These are phyloP conservation scores for Xerocomus spinulosus DNA, from an alignment of 768 basidiomycete genomes.

Conservation along the genomic window DNA sequence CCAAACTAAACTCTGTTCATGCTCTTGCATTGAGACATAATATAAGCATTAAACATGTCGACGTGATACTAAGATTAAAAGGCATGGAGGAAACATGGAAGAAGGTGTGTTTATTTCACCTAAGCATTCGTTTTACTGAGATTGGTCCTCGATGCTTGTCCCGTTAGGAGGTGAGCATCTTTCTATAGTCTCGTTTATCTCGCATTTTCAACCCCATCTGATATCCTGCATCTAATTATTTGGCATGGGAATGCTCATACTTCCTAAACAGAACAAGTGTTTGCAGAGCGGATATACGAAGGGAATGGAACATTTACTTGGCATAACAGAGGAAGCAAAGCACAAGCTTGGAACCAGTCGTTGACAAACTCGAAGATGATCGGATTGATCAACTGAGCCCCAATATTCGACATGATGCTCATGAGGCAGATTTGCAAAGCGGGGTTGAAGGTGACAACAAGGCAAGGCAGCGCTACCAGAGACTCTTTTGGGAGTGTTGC, in stretches of 20 bases:
- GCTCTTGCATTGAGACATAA: constrained; percentile 57
- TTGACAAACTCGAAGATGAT: constrained; percentile 6
- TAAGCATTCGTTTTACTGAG: constrained; percentile 1
- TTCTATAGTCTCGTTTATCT: neutral
- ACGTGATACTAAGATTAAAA: constrained; percentile 81
- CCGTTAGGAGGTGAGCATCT: constrained; percentile 38
- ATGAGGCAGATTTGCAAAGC: constrained; percentile 60
- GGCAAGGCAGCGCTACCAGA: constrained; percentile 61
- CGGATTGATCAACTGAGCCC: constrained; percentile 1
- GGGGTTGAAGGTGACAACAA: constrained; percentile 51
- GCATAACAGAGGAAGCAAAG: constrained; percentile 38
- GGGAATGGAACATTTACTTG: constrained; percentile 80
- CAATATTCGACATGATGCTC: constrained; percentile 41
- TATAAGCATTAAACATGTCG: constrained; percentile 71
- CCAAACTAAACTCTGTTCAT: constrained; percentile 51
- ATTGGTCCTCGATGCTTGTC: constrained; percentile 7
- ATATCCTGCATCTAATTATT: constrained; percentile 22
- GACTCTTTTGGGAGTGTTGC: constrained; percentile 74
- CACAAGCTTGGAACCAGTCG: constrained; percentile 3
- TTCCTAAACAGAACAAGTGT: constrained; percentile 44
- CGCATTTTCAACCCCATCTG: constrained; percentile 72
- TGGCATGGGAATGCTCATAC: neutral
- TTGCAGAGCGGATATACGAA: constrained; percentile 75
- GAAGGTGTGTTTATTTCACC: constrained; percentile 49
- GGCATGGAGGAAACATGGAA: constrained; percentile 67